Conservation (phyloP, 1,284 basidiomycete species). For the Phaffia rhodozyma region DNA sequence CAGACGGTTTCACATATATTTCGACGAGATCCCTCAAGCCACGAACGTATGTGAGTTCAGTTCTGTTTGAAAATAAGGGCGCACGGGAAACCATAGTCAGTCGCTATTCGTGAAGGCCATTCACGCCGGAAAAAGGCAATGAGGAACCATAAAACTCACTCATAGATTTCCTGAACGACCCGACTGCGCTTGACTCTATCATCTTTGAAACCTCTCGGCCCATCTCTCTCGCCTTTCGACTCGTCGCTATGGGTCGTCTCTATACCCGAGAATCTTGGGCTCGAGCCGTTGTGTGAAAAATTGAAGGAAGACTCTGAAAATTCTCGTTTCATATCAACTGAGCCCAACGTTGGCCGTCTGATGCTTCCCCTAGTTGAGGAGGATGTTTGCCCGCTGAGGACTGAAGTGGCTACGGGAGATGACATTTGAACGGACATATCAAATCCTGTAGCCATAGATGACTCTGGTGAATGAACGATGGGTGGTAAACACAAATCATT, state of each 20-base stretch:
- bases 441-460: no score
- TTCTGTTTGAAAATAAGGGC: slow-evolving; percentile 42
- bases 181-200: slow-evolving; percentile 66
- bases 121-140: slow-evolving; percentile 16
- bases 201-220: slow-evolving; percentile 76
- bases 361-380: neutral
- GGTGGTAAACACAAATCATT: slow-evolving; percentile 54
- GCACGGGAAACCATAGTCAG: slow-evolving; percentile 19
- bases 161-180: slow-evolving; percentile 71
- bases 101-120: slow-evolving; percentile 1
- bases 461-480: slow-evolving; percentile 19
- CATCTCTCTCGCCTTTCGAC: slow-evolving; percentile 27
- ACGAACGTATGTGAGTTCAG: slow-evolving; percentile 89
- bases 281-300: neutral
- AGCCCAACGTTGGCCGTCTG: neutral
- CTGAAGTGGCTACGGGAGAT: slow-evolving; percentile 10
- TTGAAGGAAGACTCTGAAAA: slow-evolving; percentile 6
- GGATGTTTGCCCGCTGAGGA: neutral
- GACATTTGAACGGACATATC: no score
- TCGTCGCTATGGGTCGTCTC: slow-evolving; percentile 13
- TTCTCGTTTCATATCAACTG: slow-evolving; percentile 9
- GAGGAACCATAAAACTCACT: slow-evolving; percentile 43
- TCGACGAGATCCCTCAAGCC: slow-evolving; percentile 84
- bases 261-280: neutral
- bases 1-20: slow-evolving; percentile 83